These are phyloP conservation scores for Saccharomycopsis sp. DNA, from an alignment of 805 yeast species.

Conservation along the genomic window DNA sequence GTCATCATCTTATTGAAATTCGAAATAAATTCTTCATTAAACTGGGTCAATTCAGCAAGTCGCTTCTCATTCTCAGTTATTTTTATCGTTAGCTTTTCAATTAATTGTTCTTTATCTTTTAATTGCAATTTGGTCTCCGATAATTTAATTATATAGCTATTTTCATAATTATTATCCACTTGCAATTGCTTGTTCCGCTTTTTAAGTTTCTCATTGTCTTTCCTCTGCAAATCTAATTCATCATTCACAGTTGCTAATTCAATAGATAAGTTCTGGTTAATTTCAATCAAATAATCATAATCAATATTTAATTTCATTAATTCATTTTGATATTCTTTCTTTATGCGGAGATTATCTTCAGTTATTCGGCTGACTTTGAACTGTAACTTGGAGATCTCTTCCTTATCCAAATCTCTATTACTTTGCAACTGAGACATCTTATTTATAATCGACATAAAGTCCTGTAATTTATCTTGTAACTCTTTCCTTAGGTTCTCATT, in stretches of 20 bases:
- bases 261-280: background rate
- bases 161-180: background rate
- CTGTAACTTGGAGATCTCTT: constrained; percentile 13
- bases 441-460: constrained; percentile 10
- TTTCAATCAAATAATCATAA: background rate
- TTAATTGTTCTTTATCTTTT: background rate
- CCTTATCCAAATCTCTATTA: constrained; percentile 10
- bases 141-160: constrained; percentile 3
- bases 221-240: background rate
- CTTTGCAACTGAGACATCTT: constrained; percentile 15
- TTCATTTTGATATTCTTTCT: constrained; percentile 4
- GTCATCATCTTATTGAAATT: background rate
- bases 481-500: constrained; percentile 15
- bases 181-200: background rate
- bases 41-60: background rate
- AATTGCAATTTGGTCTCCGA: constrained; percentile 11
- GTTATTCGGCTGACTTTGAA: constrained; percentile 3
- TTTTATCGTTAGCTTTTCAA: background rate
- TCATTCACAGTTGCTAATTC: background rate
- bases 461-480: constrained; percentile 13
- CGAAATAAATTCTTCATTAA: background rate
- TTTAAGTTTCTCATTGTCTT: background rate
- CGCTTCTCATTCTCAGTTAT: background rate
- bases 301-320: background rate
- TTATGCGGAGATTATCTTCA: constrained; percentile 5